Percentiles rank a stretch among this genome's conserved stretches.
Evolutionary conservation across 345 rosid genomes (phyloP).

Genomic region (Eucalyptus pauciflora): DNA sequence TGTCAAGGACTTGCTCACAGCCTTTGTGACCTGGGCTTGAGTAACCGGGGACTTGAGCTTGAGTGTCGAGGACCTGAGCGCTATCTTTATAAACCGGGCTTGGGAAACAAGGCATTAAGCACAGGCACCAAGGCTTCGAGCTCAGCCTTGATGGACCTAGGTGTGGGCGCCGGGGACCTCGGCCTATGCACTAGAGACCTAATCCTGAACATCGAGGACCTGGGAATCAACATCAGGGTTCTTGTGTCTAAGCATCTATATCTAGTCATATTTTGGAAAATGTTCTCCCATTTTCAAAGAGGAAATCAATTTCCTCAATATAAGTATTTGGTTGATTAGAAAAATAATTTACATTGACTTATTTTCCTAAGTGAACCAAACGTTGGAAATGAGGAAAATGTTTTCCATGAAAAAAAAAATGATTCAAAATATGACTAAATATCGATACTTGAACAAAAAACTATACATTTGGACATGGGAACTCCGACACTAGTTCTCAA

Average conservation of each 20-base stretch:
- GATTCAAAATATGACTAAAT: neutral
- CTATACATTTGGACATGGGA: accelerated
- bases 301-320: neutral
- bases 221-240: neutral
- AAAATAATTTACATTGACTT: no score
- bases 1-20: neutral
- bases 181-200: neutral
- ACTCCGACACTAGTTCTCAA: neutral
- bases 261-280: no score
- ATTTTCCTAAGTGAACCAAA: neutral
- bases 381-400: neutral
- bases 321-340: neutral
- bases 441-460: no score
- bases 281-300: no score
- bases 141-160: neutral
- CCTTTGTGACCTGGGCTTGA: neutral
- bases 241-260: neutral
- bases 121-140: neutral
- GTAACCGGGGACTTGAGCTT: neutral
- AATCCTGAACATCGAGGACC: neutral
- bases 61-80: neutral
- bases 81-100: neutral
- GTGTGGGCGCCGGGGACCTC: neutral
- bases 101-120: neutral
- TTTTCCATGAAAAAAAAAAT: no score